Base-by-base conservation (phyloP, 164 flowering plant genomes). In the Chimonanthus praecox region DNA sequence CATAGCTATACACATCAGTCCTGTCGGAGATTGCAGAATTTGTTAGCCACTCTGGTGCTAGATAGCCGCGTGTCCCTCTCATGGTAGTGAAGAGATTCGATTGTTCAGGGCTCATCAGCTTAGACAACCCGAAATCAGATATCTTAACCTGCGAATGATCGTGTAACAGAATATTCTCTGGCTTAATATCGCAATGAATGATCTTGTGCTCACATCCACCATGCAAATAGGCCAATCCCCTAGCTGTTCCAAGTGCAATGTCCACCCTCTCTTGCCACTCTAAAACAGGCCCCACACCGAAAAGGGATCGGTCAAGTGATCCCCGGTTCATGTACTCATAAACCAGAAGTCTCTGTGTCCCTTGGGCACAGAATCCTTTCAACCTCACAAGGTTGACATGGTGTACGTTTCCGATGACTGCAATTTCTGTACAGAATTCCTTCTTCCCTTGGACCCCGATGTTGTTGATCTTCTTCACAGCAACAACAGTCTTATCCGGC, bases 11-110 rank as follows among this genome's bases (percentile, higher is more conserved):
- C 15, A 94, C 97, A 78, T 94, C 98, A 7, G 97, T 88, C 80
- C 88, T 92, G 54, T 91, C 97, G 0, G 97, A 89, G 63, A 92
- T 86, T 49, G 95, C 85, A 6, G 95, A 83, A 78, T 85, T 90
- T n/a, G 98, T 92, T 0, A 94, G 88, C 98, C 98, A 94, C 71
- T 94, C 98, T 3, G 98, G 98, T 8, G 97, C 98, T 43, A 94
- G 92, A 76, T 91, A 92, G 4, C 97, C 98, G 0, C 97, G 86
- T 3, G 98, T 94, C 43, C 98, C 97, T 78, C 98, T 84, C 98
- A 92, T 89, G 33, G 95, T 92, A 47, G 97, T 92, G 82, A 94
- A 88, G 9, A 82, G 82, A 71, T 87, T 83, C 4, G 95, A 90
- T 72, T 90, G 91, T 67, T 91, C 95, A 3, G 88, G 85, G 69